Evolutionary conservation across 257 asterid species (phyloP).

Genomic region (Cynanchum wilfordii): DNA sequence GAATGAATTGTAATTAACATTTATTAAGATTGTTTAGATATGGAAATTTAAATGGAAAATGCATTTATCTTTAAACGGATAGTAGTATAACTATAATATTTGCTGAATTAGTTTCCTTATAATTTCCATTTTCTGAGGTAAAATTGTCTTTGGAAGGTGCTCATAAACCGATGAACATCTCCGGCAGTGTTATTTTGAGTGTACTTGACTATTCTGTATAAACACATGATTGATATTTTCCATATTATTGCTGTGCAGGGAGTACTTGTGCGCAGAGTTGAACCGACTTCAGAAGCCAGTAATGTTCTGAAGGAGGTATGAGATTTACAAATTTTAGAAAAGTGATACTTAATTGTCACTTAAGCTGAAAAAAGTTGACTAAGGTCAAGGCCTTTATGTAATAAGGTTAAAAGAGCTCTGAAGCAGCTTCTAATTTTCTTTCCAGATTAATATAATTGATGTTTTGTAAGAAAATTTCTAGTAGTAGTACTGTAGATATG

Average conservation of each 20-base stretch:
- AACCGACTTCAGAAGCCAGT: constrained; percentile 73
- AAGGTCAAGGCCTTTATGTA: background rate
- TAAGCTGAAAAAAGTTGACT: background rate
- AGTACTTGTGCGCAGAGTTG: constrained; percentile 71
- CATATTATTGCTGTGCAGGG: constrained; percentile 46
- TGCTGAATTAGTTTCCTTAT: background rate
- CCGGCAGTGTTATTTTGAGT: background rate
- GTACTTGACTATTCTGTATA: background rate
- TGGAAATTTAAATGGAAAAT: too few species aligned
- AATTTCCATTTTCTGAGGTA: background rate
- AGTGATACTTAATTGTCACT: background rate
- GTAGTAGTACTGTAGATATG: background rate
- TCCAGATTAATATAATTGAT: background rate
- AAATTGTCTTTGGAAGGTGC: background rate
- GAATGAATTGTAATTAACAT: background rate
- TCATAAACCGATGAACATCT: background rate
- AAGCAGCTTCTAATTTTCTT: background rate
- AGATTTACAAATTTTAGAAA: constrained; percentile 1
- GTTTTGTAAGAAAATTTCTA: background rate
- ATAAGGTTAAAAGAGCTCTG: background rate
- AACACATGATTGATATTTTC: background rate
- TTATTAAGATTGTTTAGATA: background rate
- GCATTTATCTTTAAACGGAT: too few species aligned
- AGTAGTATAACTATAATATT: too few species aligned
- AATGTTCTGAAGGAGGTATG: constrained; percentile 68